Evolutionary conservation across 106 monocot genomes (phyloP), one percentile per base, ranked within the genome.

Genomic region (Ottelia alismoides): DNA sequence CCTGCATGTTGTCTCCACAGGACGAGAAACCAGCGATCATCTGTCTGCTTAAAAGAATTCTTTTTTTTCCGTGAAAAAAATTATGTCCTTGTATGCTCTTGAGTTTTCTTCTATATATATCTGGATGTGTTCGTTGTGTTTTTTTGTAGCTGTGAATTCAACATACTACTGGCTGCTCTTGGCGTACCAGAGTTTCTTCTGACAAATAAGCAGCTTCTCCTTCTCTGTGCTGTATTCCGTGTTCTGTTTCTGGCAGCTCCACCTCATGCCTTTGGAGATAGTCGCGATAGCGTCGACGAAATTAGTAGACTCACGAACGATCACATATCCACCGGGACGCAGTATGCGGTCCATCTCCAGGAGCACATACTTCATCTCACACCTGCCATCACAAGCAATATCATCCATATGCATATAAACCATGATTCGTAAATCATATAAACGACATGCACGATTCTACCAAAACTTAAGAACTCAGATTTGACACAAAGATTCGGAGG

Each of bases 271-370:
- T 16, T 55, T 51, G 20, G 70, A 61, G 2, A 70, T 21, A 5
- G 55, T 70, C 19, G 47, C 25, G 14, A 62, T 54, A 10, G 61
- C 61, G 14, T 70, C 61, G 1, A 48, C 19, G 62, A 70, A 70
- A 51, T 70, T 53, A 30, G 45, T 54, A 7, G 53, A 46, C 25
- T 70, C 70, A 30, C 61, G 70, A 30, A 70, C 62, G 24, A 70
- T 61, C 25, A 47, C 53, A 20, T 62, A 62, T 0, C 70, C 70
- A 30, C 27, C 47, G 20, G 70, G 70, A 29, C 70, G 70, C 7
- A 70, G 54, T 16, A 70, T 70, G n/a, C 70, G 51, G 29, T 70
- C 70, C 70, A 70, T 70, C 28, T 70, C 70, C 11, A 70, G 70
- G 22, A 70, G 53, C 17, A 70, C 61, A 18, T 31, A 54, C 48